Evolutionary conservation across 2,329 filamentous ascomycete species (phyloP).

Genomic region (Rhinocladiella similis): DNA sequence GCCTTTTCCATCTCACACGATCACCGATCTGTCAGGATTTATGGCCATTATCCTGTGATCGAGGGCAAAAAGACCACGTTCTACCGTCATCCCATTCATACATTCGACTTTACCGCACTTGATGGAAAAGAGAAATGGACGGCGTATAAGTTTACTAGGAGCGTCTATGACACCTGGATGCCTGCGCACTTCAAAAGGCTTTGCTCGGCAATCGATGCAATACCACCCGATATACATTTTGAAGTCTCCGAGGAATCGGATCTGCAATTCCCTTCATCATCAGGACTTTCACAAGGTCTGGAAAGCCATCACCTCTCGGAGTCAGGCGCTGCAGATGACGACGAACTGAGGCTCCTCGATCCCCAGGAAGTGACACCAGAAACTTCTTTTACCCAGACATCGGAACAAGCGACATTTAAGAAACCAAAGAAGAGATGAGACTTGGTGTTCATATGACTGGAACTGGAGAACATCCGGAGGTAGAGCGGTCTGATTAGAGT

Average conservation of each 20-base stretch:
- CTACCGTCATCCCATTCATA: conserved; percentile 41
- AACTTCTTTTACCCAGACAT: conserved; percentile 8
- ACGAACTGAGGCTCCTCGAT: conserved; percentile 3
- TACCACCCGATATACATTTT: conserved; percentile 13
- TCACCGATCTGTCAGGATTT: conserved; percentile 38
- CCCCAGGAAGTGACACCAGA: conserved; percentile 8
- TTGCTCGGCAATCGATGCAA: conserved; percentile 37
- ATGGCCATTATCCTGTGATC: conserved; percentile 44
- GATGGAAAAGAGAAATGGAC: conserved; percentile 41
- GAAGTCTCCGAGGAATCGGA: conserved; percentile 10
- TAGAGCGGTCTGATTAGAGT: no score
- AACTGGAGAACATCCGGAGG: no score
- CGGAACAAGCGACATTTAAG: conserved; percentile 5
- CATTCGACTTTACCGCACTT: conserved; percentile 35
- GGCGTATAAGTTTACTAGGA: conserved; percentile 39
- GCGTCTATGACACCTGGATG: conserved; percentile 40
- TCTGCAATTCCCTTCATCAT: conserved; percentile 4
- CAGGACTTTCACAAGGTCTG: conserved; percentile 10
- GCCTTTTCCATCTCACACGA: conserved; percentile 47
- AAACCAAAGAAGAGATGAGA: conserved; percentile 15
- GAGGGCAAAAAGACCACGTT: conserved; percentile 35
- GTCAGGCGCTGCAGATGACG: conserved; percentile 2
- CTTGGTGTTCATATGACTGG: conserved; percentile 24
- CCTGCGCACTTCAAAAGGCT: conserved; percentile 39
- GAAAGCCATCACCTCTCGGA: conserved; percentile 11